Evolutionary conservation across 768 basidiomycete genomes (phyloP).

Genomic region (Boletus speciosus): DNA sequence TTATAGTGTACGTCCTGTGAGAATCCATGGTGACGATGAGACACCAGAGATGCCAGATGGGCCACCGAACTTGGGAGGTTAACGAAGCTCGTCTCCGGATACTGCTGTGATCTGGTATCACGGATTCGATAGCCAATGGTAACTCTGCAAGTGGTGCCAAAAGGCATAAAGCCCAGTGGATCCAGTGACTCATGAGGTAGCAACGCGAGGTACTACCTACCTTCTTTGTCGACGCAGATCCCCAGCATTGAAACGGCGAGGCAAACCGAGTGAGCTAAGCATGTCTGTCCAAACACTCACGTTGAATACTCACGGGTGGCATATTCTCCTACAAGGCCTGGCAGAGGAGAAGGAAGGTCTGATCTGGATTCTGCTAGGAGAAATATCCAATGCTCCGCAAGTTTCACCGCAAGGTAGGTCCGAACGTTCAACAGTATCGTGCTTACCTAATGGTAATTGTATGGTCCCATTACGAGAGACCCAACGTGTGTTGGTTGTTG

Average conservation of each 20-base stretch:
- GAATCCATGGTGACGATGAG: neutral
- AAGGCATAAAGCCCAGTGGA: too few relatives aligned
- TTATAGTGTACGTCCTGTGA: constrained; percentile 2
- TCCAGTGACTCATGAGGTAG: too few relatives aligned
- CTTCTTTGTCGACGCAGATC: constrained; percentile 9
- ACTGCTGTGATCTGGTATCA: neutral
- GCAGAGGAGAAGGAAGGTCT: neutral
- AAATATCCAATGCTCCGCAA: neutral
- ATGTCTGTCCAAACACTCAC: neutral
- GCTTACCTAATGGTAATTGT: too few relatives aligned
- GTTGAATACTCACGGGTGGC: neutral
- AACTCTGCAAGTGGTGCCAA: too few relatives aligned
- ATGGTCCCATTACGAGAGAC: too few relatives aligned
- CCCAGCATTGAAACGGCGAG: neutral
- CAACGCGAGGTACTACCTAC: neutral
- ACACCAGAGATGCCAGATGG: neutral
- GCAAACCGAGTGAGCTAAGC: neutral
- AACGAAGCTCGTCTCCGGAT: too few relatives aligned
- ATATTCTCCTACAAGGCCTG: neutral
- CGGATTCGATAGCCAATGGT: neutral
- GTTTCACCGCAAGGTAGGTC: too few relatives aligned
- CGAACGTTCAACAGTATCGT: too few relatives aligned
- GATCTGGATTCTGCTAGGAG: too few relatives aligned
- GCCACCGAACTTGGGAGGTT: neutral
- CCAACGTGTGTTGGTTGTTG: too few relatives aligned